A percentile compares a stretch with the other conserved stretches of the same genome.
Evolutionary conservation across 495 filamentous ascomycete genomes (phyloP).

Genomic region (Penicillium tannophilum): DNA sequence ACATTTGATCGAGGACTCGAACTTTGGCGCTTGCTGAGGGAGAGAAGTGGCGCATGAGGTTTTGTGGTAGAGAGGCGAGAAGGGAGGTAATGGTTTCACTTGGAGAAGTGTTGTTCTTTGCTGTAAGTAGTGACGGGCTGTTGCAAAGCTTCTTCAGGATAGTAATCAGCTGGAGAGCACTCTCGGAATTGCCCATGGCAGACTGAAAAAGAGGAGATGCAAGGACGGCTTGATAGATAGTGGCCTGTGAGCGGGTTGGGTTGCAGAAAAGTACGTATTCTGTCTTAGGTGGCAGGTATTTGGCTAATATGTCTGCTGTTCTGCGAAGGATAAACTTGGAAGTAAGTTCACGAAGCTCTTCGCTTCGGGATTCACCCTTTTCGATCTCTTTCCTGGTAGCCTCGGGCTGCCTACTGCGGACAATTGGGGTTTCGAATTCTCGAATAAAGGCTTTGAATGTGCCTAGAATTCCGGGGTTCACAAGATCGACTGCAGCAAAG

Average conservation of each 20-base stretch:
- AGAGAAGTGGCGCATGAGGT: slow-evolving; percentile 57
- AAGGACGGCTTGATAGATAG: slow-evolving; percentile 70
- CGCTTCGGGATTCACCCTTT: slow-evolving; percentile 68
- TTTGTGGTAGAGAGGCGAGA: slow-evolving; percentile 58
- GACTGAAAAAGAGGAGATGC: slow-evolving; percentile 68
- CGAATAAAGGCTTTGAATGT: slow-evolving; percentile 68
- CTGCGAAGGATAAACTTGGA: slow-evolving; percentile 74
- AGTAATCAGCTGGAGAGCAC: slow-evolving; percentile 74
- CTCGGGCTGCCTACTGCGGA: slow-evolving; percentile 72
- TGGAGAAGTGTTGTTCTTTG: slow-evolving; percentile 41
- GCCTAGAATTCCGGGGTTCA: slow-evolving; percentile 75
- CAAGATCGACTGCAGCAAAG: slow-evolving; percentile 76
- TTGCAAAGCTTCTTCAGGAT: slow-evolving; percentile 85
- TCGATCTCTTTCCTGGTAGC: slow-evolving; percentile 67
- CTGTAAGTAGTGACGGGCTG: slow-evolving; percentile 65
- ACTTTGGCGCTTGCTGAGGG: slow-evolving; percentile 69
- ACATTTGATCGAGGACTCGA: slow-evolving; percentile 68
- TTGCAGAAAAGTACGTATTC: slow-evolving; percentile 78
- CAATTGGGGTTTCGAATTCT: slow-evolving; percentile 73
- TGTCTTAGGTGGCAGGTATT: slow-evolving; percentile 75
- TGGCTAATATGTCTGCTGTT: slow-evolving; percentile 72
- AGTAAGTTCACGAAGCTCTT: slow-evolving; percentile 69
- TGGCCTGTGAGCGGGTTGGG: slow-evolving; percentile 67
- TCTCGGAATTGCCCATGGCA: slow-evolving; percentile 66
- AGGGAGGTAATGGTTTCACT: slow-evolving; percentile 50